These are phyloP conservation scores for Endocalyx cinctus DNA, from an alignment of 2,329 filamentous ascomycete species.

Conservation along the genomic window DNA sequence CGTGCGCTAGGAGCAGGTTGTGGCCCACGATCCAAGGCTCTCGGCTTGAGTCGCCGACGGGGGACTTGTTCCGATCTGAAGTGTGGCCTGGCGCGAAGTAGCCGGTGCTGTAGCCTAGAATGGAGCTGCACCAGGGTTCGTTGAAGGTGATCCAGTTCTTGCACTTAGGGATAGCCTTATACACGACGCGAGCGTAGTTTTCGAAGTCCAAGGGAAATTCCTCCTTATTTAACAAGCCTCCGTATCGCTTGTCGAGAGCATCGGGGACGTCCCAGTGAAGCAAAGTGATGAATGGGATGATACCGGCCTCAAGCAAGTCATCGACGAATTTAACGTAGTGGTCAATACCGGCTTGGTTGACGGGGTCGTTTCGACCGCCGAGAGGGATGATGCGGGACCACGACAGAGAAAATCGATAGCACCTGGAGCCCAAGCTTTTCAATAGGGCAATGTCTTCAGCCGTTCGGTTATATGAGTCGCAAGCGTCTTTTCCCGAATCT, in stretches of 20 bases:
- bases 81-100: constrained; percentile 78
- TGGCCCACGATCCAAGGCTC: constrained; percentile 84
- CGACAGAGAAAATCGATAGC: constrained; percentile 80
- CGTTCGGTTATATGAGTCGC: constrained; percentile 81
- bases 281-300: constrained; percentile 76
- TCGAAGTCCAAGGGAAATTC: constrained; percentile 82
- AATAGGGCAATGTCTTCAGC: constrained; percentile 73
- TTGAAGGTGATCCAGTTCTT: constrained; percentile 91
- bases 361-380: constrained; percentile 75
- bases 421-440: constrained; percentile 66
- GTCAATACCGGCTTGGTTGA: constrained; percentile 73
- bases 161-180: constrained; percentile 69
- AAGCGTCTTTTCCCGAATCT: constrained; percentile 70
- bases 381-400: constrained; percentile 82
- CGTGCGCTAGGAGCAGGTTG: constrained; percentile 75
- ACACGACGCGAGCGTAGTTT: constrained; percentile 71
- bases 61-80: constrained; percentile 66
- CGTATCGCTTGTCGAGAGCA: constrained; percentile 73
- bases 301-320: constrained; percentile 69
- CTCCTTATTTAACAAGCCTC: constrained; percentile 71
- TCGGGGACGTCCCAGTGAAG: constrained; percentile 88
- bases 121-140: constrained; percentile 80
- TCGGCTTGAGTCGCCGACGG: constrained; percentile 66
- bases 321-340: constrained; percentile 78
- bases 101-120: constrained; percentile 75